Conservation (phyloP, 352 stramenopile species). For the Globisporangium canariense region DNA sequence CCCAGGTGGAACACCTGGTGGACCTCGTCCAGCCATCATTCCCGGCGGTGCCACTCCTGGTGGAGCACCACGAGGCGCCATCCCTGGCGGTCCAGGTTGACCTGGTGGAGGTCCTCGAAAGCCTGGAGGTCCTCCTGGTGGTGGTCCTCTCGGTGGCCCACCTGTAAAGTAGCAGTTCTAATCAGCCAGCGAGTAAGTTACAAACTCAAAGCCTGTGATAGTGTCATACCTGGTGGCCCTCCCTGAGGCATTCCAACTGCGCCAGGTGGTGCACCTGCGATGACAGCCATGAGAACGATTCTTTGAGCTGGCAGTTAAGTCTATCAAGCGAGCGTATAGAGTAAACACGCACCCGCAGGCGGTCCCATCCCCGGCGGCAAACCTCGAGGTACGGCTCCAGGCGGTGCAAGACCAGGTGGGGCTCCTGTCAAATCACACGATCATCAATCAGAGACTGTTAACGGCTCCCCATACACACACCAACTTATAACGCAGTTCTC, state of each 20-base stretch:
- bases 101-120: conserved; percentile 37
- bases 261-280: conserved; percentile 26
- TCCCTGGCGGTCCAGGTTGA: conserved; percentile 21
- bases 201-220: not conserved
- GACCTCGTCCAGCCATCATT: not conserved
- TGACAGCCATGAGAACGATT: not conserved
- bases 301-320: not conserved
- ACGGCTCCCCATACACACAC: no score
- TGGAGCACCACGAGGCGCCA: conserved; percentile 8
- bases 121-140: conserved; percentile 16
- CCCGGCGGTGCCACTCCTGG: conserved; percentile 9
- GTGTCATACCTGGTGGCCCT: conserved; percentile 27
- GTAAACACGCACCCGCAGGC: conserved; percentile 2
- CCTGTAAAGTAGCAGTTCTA: not conserved
- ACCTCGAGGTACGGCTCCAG: conserved; percentile 10
- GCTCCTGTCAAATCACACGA: conserved; percentile 12
- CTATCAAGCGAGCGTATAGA: not conserved
- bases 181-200: not conserved
- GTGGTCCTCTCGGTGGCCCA: conserved; percentile 15
- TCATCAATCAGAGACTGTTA: not conserved
- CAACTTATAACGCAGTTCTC: no score
- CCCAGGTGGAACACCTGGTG: not conserved
- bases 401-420: conserved; percentile 16
- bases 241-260: conserved; percentile 15
- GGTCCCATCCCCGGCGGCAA: conserved; percentile 15